Conservation (phyloP, 75 land plant genomes). For the Isoetes taiwanensis region DNA sequence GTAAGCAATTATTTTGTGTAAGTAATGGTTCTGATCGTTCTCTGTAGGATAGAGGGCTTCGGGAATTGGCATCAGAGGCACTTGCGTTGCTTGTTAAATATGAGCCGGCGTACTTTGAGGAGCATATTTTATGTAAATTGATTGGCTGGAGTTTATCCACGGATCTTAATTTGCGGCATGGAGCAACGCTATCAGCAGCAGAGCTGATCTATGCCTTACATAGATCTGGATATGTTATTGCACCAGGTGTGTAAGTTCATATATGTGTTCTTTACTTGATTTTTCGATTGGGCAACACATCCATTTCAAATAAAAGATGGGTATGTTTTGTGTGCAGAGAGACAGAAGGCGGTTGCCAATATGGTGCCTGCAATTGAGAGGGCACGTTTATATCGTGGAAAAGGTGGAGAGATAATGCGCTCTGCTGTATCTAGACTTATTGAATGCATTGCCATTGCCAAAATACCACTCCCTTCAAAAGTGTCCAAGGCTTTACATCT, state of each 20-base stretch:
- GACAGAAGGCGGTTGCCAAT: conserved; percentile 47
- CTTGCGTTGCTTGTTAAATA: conserved; percentile 75
- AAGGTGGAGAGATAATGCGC: conserved; percentile 99
- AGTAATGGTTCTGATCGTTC: background rate
- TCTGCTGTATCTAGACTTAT: conserved; percentile 75
- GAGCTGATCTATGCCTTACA: conserved; percentile 63
- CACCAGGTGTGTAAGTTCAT: conserved; percentile 38
- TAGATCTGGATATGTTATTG: conserved; percentile 31
- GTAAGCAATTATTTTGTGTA: background rate
- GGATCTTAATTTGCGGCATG: conserved; percentile 88
- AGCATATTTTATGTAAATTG: conserved; percentile 39
- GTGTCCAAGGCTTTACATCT: conserved; percentile 50
- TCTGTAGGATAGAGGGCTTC: conserved; percentile 69
- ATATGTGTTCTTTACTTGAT: background rate
- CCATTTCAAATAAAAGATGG: background rate
- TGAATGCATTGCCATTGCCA: conserved; percentile 51
- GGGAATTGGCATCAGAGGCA: conserved; percentile 74
- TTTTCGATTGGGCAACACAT: background rate
- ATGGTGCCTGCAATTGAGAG: conserved; percentile 95
- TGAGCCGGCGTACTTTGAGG: conserved; percentile 68
- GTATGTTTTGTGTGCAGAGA: conserved; percentile 31
- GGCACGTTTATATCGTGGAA: conserved; percentile 93
- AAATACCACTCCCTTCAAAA: conserved; percentile 40
- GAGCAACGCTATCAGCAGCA: conserved; percentile 79
- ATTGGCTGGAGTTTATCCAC: conserved; percentile 72